These are phyloP conservation scores for Alternaria longipes DNA, from an alignment of 2,329 filamentous ascomycete species.

Conservation along the genomic window DNA sequence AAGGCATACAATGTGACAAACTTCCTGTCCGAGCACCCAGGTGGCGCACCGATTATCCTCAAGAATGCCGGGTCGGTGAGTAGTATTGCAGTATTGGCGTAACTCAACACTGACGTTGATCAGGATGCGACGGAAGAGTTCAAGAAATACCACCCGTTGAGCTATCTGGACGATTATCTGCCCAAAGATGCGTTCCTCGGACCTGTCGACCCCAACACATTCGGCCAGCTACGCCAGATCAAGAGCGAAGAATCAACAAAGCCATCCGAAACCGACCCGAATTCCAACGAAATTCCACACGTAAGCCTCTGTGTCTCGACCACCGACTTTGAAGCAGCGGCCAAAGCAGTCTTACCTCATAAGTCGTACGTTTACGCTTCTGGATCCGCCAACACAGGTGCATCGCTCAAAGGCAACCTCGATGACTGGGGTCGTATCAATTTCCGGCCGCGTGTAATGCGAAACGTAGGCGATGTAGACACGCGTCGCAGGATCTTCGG, in stretches of 20 bases:
- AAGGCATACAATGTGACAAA: conserved; percentile 73
- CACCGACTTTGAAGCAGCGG: conserved; percentile 45
- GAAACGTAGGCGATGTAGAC: conserved; percentile 47
- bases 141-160: conserved; percentile 47
- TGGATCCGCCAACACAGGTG: conserved; percentile 46
- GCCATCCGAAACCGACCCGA: conserved; percentile 25
- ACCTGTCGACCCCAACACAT: conserved; percentile 43
- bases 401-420: conserved; percentile 43
- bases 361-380: conserved; percentile 49
- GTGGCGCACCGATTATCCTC: conserved; percentile 59
- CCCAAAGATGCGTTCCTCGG: conserved; percentile 39
- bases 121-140: conserved; percentile 49
- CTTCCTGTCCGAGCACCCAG: conserved; percentile 69
- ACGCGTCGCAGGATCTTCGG: conserved; percentile 48
- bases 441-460: conserved; percentile 49
- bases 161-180: conserved; percentile 43
- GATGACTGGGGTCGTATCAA: conserved; percentile 48
- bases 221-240: conserved; percentile 35
- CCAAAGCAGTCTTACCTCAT: conserved; percentile 43
- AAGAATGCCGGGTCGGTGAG: conserved; percentile 56
- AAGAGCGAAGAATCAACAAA: conserved; percentile 34
- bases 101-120: conserved; percentile 10
- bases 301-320: conserved; percentile 42
- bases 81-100: not conserved
- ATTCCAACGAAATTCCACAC: conserved; percentile 39